Conservation (phyloP, 192 early-diverging fungal genomes). For the Geosiphon pyriformis region DNA sequence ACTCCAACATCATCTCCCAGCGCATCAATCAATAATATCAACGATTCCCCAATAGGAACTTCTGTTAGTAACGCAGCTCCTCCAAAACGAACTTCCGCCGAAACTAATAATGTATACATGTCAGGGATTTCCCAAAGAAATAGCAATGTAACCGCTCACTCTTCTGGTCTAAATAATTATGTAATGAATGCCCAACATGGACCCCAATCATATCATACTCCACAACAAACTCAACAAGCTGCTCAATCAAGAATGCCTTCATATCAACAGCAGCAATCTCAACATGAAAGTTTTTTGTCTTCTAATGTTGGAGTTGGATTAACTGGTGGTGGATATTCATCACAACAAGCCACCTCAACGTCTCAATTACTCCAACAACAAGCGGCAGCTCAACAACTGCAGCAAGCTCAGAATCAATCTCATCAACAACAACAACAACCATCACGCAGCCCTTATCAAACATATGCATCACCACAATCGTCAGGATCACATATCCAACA, state of each 20-base stretch:
- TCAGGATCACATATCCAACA: not conserved
- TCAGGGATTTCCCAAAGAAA: conserved; percentile 21
- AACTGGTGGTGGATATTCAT: not conserved
- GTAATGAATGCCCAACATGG: not conserved
- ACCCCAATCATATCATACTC: conserved; percentile 20
- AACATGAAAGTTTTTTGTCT: conserved; percentile 4
- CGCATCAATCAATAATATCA: conserved; percentile 12
- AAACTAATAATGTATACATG: conserved; percentile 3
- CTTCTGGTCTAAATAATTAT: conserved; percentile 14
- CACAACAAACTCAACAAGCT: conserved; percentile 21
- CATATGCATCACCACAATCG: not conserved
- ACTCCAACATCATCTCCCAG: conserved; percentile 1
- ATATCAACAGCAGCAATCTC: conserved; percentile 1
- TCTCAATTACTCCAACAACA: not conserved
- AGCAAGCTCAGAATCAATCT: not conserved
- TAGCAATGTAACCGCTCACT: not conserved
- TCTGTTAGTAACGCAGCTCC: conserved; percentile 6
- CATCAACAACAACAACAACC: conserved; percentile 5
- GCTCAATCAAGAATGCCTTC: conserved; percentile 11
- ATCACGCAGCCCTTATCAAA: not conserved
- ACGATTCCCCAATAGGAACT: not conserved
- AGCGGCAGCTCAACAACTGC: not conserved
- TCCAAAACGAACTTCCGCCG: conserved; percentile 19
- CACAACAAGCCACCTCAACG: conserved; percentile 11
- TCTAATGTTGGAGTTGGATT: not conserved